Conservation (phyloP, 495 filamentous ascomycete species). For the Articulospora tetracladia region DNA sequence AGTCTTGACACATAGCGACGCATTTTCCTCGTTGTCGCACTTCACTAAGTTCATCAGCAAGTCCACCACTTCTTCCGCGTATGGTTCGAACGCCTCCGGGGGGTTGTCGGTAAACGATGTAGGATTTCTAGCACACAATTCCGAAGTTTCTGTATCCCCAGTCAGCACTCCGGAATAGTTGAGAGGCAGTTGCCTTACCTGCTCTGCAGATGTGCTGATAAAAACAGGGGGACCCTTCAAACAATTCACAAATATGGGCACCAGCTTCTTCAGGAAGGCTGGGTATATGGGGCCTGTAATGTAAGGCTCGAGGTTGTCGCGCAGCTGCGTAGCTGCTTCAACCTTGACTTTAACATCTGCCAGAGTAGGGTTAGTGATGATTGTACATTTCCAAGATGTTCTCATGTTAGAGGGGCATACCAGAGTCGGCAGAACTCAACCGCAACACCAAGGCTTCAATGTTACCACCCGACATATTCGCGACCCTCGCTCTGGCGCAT, state of each 20-base stretch:
- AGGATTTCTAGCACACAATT: slow-evolving; percentile 92
- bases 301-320: slow-evolving; percentile 78
- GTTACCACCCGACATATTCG: slow-evolving; percentile 45
- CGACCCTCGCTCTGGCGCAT: slow-evolving; percentile 26
- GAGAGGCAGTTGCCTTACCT: slow-evolving; percentile 42
- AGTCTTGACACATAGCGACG: slow-evolving; percentile 94
- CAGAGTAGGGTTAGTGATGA: slow-evolving; percentile 2
- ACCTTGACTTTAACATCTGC: slow-evolving; percentile 72
- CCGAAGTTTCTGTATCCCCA: slow-evolving; percentile 66
- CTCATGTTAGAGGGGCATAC: slow-evolving; percentile 28
- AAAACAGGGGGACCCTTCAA: slow-evolving; percentile 87
- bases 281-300: slow-evolving; percentile 56
- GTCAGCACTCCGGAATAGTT: slow-evolving; percentile 12
- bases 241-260: slow-evolving; percentile 86
- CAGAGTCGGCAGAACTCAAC: slow-evolving; percentile 47
- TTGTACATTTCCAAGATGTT: background rate
- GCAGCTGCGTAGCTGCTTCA: slow-evolving; percentile 72
- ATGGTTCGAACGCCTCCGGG: slow-evolving; percentile 77
- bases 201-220: slow-evolving; percentile 79
- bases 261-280: slow-evolving; percentile 75
- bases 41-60: slow-evolving; percentile 82
- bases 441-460: slow-evolving; percentile 52
- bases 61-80: slow-evolving; percentile 81
- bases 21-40: slow-evolving; percentile 97
- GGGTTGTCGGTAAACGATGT: slow-evolving; percentile 81